These are phyloP conservation scores for Chlorella sp. DNA, from an alignment of 139 green algal species.

Conservation along the genomic window DNA sequence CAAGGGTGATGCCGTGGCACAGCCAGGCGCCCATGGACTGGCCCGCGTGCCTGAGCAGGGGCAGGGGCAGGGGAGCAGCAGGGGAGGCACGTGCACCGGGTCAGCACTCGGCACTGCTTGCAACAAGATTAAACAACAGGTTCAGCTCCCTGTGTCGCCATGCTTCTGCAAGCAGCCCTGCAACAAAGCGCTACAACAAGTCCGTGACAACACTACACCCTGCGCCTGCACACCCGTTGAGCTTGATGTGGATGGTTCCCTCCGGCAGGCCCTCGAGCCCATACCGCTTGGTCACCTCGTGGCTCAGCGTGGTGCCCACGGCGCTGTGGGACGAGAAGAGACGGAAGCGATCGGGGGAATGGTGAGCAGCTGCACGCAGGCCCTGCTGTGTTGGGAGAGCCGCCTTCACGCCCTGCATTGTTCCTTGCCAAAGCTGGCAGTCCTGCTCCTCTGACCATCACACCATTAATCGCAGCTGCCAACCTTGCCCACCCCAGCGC, in stretches of 20 bases:
- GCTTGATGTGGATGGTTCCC: conserved; percentile 90
- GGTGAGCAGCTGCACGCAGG: too few relatives aligned
- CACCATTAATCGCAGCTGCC: too few relatives aligned
- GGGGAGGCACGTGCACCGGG: neutral
- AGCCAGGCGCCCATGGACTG: conserved; percentile 91
- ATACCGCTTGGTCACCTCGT: conserved; percentile 92
- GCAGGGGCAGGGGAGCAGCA: neutral
- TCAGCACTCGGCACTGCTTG: too few relatives aligned
- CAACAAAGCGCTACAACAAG: too few relatives aligned
- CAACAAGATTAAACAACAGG: too few relatives aligned
- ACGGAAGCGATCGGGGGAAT: neutral
- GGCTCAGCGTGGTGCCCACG: conserved; percentile 90
- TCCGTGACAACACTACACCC: too few relatives aligned
- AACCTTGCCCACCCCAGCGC: neutral
- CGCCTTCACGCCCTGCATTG: too few relatives aligned
- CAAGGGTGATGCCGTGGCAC: conserved; percentile 83
- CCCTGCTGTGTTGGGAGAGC: too few relatives aligned
- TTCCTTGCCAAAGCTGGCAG: too few relatives aligned
- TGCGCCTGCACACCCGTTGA: conserved; percentile 47
- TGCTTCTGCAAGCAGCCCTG: too few relatives aligned
- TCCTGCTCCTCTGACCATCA: too few relatives aligned
- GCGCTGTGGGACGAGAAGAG: conserved; percentile 58
- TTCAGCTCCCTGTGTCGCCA: too few relatives aligned
- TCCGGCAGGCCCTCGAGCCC: conserved; percentile 81
- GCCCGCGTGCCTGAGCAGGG: conserved; percentile 79